A percentile compares a stretch with the other conserved stretches of the same genome.
These are phyloP conservation scores for Pseudotsuga menziesii DNA, from an alignment of 75 land plant species.

Conservation along the genomic window DNA sequence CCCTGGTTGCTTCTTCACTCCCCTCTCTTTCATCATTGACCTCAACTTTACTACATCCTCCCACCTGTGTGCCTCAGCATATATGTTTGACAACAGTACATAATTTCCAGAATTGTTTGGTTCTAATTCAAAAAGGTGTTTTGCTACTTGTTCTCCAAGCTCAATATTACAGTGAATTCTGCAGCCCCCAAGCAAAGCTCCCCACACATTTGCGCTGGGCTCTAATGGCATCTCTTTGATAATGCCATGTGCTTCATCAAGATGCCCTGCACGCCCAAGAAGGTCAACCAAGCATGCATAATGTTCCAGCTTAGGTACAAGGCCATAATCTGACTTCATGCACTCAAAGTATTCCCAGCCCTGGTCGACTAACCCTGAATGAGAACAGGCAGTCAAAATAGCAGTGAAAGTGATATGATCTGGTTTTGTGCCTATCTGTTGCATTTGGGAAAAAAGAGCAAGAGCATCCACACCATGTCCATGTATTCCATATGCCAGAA, in stretches of 20 bases:
- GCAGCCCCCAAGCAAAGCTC: conserved; percentile 56
- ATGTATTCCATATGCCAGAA: neutral
- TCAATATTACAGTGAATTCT: conserved; percentile 36
- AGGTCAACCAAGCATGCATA: conserved; percentile 57
- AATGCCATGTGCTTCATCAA: conserved; percentile 34
- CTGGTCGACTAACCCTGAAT: conserved; percentile 31
- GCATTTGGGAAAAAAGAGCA: conserved; percentile 27
- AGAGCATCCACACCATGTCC: neutral
- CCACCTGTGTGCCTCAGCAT: conserved; percentile 36
- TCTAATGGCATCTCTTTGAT: conserved; percentile 31
- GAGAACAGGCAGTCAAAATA: conserved; percentile 36
- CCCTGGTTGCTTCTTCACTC: neutral
- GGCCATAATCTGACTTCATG: conserved; percentile 28
- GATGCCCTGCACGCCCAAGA: conserved; percentile 46
- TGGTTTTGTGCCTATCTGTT: conserved; percentile 28
- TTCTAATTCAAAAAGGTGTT: conserved; percentile 13
- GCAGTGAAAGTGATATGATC: conserved; percentile 35
- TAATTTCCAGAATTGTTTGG: conserved; percentile 27
- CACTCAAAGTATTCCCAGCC: conserved; percentile 28
- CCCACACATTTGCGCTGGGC: conserved; percentile 25
- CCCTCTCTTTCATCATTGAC: neutral
- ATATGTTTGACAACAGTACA: conserved; percentile 40
- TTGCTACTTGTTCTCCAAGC: conserved; percentile 22
- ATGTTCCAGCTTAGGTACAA: conserved; percentile 37
- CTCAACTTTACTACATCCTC: conserved; percentile 27